phyloP scores from a whole-genome alignment of 495 filamentous ascomycete genomes.

The Elasticomyces elasticus region DNA sequence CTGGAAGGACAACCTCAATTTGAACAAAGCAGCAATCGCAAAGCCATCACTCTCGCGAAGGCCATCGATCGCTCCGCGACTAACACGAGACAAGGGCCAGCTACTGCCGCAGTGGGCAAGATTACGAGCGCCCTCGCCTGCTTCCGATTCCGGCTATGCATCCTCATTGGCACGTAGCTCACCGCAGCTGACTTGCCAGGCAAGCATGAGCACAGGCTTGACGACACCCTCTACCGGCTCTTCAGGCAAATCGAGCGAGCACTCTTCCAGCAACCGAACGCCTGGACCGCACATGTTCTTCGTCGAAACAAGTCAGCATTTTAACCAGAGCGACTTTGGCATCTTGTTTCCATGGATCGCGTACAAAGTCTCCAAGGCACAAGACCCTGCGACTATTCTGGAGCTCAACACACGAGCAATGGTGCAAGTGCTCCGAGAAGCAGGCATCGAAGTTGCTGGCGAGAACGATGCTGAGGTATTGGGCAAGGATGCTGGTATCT shows the following conservation, averaged over 20 bases:
- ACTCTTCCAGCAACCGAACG: not conserved
- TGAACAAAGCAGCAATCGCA: conserved; percentile 47
- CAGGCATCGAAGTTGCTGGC: conserved; percentile 42
- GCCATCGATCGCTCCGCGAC: conserved; percentile 6
- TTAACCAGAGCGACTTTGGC: conserved; percentile 70
- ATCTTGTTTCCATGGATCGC: conserved; percentile 61
- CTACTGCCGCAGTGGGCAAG: conserved; percentile 12
- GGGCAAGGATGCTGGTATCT: not conserved
- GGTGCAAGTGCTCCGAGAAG: conserved; percentile 48
- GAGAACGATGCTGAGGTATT: conserved; percentile 26
- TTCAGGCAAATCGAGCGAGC: not conserved
- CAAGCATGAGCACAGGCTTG: not conserved
- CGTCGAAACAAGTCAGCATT: conserved; percentile 51
- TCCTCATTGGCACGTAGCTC: conserved; percentile 5
- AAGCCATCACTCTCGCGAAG: conserved; percentile 15
- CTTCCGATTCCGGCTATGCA: conserved; percentile 18
- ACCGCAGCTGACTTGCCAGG: conserved; percentile 1
- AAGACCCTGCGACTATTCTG: conserved; percentile 52
- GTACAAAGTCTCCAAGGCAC: conserved; percentile 45
- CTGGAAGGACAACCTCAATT: conserved; percentile 55
- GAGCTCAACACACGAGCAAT: conserved; percentile 54
- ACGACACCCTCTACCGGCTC: not conserved
- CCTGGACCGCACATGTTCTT: conserved; percentile 45
- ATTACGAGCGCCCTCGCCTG: conserved; percentile 13
- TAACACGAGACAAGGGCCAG: conserved; percentile 6